Evolutionary conservation across 495 filamentous ascomycete genomes (phyloP), one percentile per base, ranked within the genome.

Genomic region (Platismatia glauca): DNA sequence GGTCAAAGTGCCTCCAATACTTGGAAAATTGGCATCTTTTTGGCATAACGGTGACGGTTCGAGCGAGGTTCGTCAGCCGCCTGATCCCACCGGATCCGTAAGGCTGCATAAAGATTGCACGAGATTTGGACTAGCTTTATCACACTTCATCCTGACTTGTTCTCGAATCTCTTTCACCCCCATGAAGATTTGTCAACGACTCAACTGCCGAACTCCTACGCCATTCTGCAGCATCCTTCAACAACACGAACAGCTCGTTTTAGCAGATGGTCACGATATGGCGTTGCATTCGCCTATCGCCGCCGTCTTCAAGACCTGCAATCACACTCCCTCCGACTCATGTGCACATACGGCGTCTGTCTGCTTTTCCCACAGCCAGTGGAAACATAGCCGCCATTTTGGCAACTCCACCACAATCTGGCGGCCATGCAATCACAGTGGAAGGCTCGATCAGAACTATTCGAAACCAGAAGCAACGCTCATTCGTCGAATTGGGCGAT

Each of bases 401-500:
- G 35, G 39, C 58, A 7, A 41, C 50, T 46, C 44, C 33, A 31
- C 61, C 64, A 27, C 18, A 57, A 22, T 56, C 62, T 57, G 72
- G 71, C 24, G 2, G 34, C 43, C 65, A 64, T 37, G 64, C 58
- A 29, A 69, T 89, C 56, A 84, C 76, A 52, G 77, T 96, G 63
- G 80, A 89, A 69, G 94, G 93, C 39, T 92, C 86, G 73, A 78
- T 97, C 64, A 84, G 89, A 55, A 90, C 90, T 20, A 84, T 97
- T 61, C 84, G 95, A 61, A 87, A 89, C 68, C 92, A 95, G 76
- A 96, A 96, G 75, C 79, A 79, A 50, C 77, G 84, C 64, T 84
- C 86, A 18, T 98, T 98, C 76, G 89, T 90, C 20, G 81, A 89
- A 58, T 78, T 98, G 58, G 85, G 87, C 7, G 94, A 98, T 79